phyloP scores from a whole-genome alignment of 306 rosid genomes.

The Casuarina cunninghamiana region DNA sequence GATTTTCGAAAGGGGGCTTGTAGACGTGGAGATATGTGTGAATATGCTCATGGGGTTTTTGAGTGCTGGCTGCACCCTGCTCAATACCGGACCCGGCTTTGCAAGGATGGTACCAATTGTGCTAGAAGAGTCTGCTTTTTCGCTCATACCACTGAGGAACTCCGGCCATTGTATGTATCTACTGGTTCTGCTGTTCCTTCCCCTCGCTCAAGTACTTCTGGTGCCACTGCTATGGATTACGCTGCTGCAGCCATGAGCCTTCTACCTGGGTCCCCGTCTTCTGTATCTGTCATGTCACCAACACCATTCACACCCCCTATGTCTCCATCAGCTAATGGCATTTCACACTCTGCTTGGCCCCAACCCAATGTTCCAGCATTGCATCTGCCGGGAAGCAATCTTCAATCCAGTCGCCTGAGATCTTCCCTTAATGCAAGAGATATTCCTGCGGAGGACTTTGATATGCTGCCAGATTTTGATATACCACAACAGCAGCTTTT shows the following conservation, averaged over 20 bases:
- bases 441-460: conserved; percentile 64
- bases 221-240: conserved; percentile 70
- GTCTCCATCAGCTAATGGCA: conserved; percentile 87
- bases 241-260: conserved; percentile 84
- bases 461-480: conserved; percentile 68
- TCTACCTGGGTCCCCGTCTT: conserved; percentile 88
- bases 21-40: conserved; percentile 94
- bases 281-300: conserved; percentile 81
- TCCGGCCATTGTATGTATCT: conserved; percentile 82
- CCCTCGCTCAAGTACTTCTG: conserved; percentile 78
- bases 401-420: conserved; percentile 89
- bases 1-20: conserved; percentile 95
- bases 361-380: conserved; percentile 90
- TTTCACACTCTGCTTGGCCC: conserved; percentile 82
- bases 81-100: conserved; percentile 84
- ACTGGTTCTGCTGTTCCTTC: conserved; percentile 96
- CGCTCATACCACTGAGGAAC: conserved; percentile 88
- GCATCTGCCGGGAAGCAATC: conserved; percentile 86
- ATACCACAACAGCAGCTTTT: conserved; percentile 76
- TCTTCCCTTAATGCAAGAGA: conserved; percentile 86
- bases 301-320: conserved; percentile 85
- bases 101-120: conserved; percentile 85
- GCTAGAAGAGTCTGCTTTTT: conserved; percentile 91
- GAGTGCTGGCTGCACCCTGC: conserved; percentile 99
- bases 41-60: conserved; percentile 92